phyloP scores from a whole-genome alignment of 352 stramenopile species.

The Globisporangium carolinianum region DNA sequence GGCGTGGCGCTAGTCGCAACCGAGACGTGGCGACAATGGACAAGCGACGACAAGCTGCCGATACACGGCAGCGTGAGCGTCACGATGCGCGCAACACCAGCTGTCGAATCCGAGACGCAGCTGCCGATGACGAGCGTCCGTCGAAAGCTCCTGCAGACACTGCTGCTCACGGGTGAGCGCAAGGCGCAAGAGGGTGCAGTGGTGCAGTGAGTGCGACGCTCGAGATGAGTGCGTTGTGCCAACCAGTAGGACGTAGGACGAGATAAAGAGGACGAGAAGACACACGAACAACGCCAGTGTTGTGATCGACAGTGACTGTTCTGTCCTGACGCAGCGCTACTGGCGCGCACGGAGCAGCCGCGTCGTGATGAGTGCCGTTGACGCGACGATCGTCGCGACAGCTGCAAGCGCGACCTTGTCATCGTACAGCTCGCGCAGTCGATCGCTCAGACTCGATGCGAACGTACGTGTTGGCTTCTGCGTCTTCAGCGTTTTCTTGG shows the following conservation, averaged over 20 bases:
- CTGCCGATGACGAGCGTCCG: conserved; percentile 36
- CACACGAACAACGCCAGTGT: too few relatives aligned
- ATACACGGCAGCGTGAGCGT: conserved; percentile 33
- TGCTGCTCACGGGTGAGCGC: conserved; percentile 56
- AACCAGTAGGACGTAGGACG: not conserved
- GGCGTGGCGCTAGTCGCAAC: conserved; percentile 24
- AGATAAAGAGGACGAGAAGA: not conserved
- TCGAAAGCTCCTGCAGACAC: conserved; percentile 50
- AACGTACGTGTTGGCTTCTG: not conserved
- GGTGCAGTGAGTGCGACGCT: not conserved
- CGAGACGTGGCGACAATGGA: conserved; percentile 57
- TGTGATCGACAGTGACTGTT: not conserved
- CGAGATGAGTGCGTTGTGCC: too few relatives aligned
- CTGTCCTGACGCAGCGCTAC: conserved; percentile 5
- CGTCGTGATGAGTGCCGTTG: conserved; percentile 34
- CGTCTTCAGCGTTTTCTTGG: not conserved
- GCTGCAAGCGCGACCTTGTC: conserved; percentile 52
- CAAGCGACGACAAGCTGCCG: conserved; percentile 45
- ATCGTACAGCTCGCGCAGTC: conserved; percentile 24
- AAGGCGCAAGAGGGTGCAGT: conserved; percentile 27
- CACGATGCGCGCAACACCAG: conserved; percentile 31
- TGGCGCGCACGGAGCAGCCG: conserved; percentile 38
- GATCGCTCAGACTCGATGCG: not conserved
- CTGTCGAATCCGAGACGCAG: conserved; percentile 41
- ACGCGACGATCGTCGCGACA: conserved; percentile 40